Evolutionary conservation across 179 eudicot species (phyloP), one percentile per base, ranked within the genome.

Genomic region (Corrigiola litoralis): DNA sequence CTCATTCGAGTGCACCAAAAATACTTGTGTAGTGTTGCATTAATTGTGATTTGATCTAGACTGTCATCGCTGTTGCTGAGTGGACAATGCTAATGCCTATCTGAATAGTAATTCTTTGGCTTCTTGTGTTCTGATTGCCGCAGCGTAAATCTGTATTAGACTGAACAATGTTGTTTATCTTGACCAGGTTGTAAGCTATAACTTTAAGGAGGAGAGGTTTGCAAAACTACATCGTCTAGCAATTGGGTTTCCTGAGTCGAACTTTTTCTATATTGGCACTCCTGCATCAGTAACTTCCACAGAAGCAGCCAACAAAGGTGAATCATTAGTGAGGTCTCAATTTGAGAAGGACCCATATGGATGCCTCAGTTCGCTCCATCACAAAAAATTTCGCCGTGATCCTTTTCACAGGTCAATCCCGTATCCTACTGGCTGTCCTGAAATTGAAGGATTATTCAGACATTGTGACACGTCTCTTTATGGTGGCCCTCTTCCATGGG

Each of bases 151-250:
- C n/a, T n/a, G n/a, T n/a, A n/a, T n/a, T n/a, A n/a, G n/a, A n/a
- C n/a, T n/a, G n/a, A n/a, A n/a, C n/a, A n/a, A n/a, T n/a, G n/a
- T n/a, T n/a, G n/a, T n/a, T n/a, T n/a, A n/a, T n/a, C n/a, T n/a
- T n/a, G 58, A 47, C 59, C 79, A 92, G 98, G 96, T 92, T n/a
- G 89, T 92, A 21, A 89, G 98, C 55, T 90, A 92, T 37, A 92
- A 92, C 68, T 92, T 90, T 61, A 92, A 92, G 84, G 86, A 92
- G 76, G 89, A 85, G 60, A 87, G 98, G 56, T 92, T 92, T 65
- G 87, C 81, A 32, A 63, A 47, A 31, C 79, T 92, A 48, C 98
- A 92, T 70, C 87, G 98, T 16, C 81, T 81, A 24, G 92, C 98
- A 65, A 81, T 92, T 58, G 66, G 81, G 46, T 92, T 85, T 72